Evolutionary conservation across 1,284 basidiomycete genomes (phyloP), one percentile per base, ranked within the genome.

Genomic region (Coniferiporia sulphurascens): DNA sequence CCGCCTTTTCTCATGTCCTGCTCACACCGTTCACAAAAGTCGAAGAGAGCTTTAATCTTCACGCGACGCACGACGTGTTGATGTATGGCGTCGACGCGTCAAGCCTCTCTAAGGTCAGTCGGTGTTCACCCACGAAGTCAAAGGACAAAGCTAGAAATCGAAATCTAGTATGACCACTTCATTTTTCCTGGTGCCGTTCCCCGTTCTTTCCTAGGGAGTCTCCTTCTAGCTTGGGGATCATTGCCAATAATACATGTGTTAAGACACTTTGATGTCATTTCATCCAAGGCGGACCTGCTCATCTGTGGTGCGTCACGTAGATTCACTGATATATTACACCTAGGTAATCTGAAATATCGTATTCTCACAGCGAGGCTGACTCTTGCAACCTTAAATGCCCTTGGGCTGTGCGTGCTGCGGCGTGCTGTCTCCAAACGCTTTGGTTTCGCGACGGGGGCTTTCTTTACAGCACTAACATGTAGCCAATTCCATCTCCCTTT

Each of bases 41-140:
- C 44, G 97, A 99, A 72, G 96, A 99, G 75, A 93, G 89, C 69
- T 98, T 98, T 78, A 95, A 90, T 63, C 80, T 98, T 4, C 96
- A 99, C 70, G 95, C 93, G 0, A 84, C 82, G 0, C 93, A 97
- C 70, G 96, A 99, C 72, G 78, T 93, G 19, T 76, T 98, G 35
- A 81, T 88, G 74, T 87, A 91, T 65, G 93, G 93, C 9, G 67
- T 88, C 13, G 57, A 68, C 0, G 68, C 74, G 1, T 66, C 69
- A 10, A 72, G 67, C 32, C 70, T 89, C 43, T 68, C 66, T 13
- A 79, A 83, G 61, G 86, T 88, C 69, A 69, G 84, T 88, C 69
- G 69, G 84, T 49, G 51, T 46, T 21, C 27, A 17, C 9, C 21
- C 38, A 48, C 46, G n/a, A 2, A 22, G n/a, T 44, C 17, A 49